Evolutionary conservation across 768 basidiomycete genomes (phyloP).

Genomic region (Psilocybe azurescens): DNA sequence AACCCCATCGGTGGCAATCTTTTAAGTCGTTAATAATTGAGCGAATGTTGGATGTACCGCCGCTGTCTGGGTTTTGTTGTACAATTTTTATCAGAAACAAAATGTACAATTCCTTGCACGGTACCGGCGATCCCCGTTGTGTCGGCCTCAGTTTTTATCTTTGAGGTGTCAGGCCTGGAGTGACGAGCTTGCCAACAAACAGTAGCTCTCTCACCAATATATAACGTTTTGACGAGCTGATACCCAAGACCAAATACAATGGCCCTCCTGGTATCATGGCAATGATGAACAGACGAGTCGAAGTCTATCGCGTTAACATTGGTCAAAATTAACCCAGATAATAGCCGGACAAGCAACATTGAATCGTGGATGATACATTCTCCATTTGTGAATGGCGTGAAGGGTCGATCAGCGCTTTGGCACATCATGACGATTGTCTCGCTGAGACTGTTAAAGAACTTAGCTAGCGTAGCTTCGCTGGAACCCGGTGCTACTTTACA

Average conservation of each 20-base stretch:
- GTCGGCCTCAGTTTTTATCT: not conserved
- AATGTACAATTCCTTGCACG: constrained; percentile 2
- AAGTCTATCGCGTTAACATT: not conserved
- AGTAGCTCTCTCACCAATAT: not conserved
- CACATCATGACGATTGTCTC: not conserved
- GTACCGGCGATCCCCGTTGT: not conserved
- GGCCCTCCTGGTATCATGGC: not conserved
- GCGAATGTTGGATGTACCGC: not conserved
- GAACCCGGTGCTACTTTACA: too few species aligned
- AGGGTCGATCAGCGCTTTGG: not conserved
- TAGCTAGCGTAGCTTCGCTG: too few species aligned
- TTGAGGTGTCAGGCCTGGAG: not conserved
- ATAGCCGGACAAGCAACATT: not conserved
- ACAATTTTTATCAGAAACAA: not conserved
- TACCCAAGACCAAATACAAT: not conserved
- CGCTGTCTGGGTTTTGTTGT: not conserved
- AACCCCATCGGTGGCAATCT: not conserved
- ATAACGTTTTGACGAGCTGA: constrained; percentile 1
- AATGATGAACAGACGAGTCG: not conserved
- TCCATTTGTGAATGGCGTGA: not conserved
- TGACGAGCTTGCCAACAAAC: constrained; percentile 1
- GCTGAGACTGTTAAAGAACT: not conserved
- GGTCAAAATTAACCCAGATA: constrained; percentile 5
- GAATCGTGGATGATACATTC: not conserved
- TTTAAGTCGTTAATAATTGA: not conserved